phyloP scores from a whole-genome alignment of 176 grass and related monocot species.

The Bromus sterilis region DNA sequence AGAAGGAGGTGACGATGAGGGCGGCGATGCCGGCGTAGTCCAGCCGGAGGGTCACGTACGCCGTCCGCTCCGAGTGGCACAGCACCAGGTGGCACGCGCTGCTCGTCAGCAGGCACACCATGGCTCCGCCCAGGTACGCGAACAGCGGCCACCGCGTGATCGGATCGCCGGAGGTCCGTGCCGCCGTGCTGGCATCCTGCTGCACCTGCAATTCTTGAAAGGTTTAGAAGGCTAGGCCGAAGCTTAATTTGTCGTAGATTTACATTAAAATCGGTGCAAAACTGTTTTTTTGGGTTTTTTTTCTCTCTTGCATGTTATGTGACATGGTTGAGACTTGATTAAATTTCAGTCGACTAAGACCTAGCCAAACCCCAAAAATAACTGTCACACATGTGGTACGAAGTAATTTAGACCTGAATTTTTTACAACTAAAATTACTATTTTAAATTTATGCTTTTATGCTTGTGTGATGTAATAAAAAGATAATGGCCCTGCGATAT shows the following conservation, averaged over 20 bases:
- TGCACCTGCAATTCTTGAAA: background rate
- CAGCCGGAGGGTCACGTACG: conserved; percentile 63
- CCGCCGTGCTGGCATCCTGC: background rate
- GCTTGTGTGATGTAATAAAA: no score
- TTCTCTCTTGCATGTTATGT: no score
- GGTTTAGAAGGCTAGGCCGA: background rate
- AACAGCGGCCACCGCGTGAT: conserved; percentile 81
- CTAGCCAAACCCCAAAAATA: no score
- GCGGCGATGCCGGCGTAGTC: conserved; percentile 86
- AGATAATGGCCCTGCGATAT: no score
- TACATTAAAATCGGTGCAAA: no score
- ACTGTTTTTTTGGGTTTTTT: no score
- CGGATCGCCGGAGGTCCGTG: conserved; percentile 11
- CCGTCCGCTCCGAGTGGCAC: conserved; percentile 65
- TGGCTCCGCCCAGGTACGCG: conserved; percentile 63
- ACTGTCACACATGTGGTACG: no score
- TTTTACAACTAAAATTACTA: no score
- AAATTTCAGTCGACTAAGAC: no score
- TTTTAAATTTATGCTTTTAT: no score
- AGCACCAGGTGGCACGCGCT: conserved; percentile 67
- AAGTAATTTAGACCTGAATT: no score
- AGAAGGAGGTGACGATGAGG: conserved; percentile 88
- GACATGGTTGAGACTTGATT: no score
- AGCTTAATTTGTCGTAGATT: background rate
- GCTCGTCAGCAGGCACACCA: conserved; percentile 85